phyloP scores from a whole-genome alignment of 106 monocot genomes.

The Gastrodia elata region DNA sequence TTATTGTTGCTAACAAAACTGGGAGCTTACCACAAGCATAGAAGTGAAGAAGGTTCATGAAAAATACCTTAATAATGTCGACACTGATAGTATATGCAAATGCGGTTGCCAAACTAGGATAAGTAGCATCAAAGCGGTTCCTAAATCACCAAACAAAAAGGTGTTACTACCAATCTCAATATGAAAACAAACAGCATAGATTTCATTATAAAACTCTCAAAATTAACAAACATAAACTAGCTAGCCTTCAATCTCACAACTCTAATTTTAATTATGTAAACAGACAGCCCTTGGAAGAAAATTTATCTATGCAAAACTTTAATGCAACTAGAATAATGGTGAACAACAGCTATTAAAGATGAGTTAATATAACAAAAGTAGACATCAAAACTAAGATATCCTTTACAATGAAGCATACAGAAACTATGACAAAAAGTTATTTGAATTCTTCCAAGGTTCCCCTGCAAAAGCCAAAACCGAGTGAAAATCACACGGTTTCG shows the following conservation, averaged over 20 bases:
- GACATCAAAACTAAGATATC: not conserved
- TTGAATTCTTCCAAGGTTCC: too few relatives aligned
- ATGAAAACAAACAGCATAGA: not conserved
- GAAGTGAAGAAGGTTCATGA: not conserved
- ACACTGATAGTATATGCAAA: slow-evolving; percentile 49
- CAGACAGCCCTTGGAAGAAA: not conserved
- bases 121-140: slow-evolving; percentile 74
- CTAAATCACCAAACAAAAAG: slow-evolving; percentile 22
- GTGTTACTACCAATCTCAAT: not conserved
- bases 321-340: not conserved
- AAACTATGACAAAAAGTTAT: not conserved
- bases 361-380: not conserved
- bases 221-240: not conserved
- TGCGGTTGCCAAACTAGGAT: slow-evolving; percentile 67
- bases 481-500: too few relatives aligned
- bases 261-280: too few relatives aligned
- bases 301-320: not conserved
- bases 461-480: too few relatives aligned
- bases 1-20: too few relatives aligned
- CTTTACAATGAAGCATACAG: not conserved
- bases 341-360: not conserved
- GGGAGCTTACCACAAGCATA: too few relatives aligned
- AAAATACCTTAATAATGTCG: slow-evolving; percentile 52
- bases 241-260: not conserved
- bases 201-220: not conserved